Conservation (phyloP, 352 stramenopile genomes). For the Vaucheria bursata region DNA sequence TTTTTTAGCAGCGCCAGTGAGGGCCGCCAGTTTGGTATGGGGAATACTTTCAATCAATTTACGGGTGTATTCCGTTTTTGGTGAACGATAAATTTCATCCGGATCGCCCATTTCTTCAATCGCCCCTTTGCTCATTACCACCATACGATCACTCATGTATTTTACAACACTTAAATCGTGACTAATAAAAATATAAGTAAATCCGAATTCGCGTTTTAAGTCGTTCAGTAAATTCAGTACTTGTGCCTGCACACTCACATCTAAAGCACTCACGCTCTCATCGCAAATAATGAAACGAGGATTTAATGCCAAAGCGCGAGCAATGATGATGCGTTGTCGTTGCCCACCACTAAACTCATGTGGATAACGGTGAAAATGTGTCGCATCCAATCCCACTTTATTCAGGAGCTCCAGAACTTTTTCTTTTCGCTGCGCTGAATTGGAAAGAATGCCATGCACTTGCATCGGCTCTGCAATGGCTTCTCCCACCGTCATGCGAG, state of each 20-base stretch:
- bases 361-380: neutral
- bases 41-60: neutral
- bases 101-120: neutral
- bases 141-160: neutral
- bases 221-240: neutral
- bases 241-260: neutral
- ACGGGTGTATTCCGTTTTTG: neutral
- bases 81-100: neutral
- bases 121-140: neutral
- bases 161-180: neutral
- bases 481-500: neutral
- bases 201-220: neutral
- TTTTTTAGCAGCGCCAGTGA: too few species aligned
- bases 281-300: conserved; percentile 66
- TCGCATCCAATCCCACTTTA: neutral
- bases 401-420: neutral
- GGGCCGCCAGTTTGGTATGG: too few species aligned
- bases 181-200: neutral
- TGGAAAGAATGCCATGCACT: neutral
- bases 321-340: conserved; percentile 78
- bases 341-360: conserved; percentile 74
- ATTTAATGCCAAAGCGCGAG: conserved; percentile 71
- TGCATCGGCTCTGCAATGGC: neutral
- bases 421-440: neutral
- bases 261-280: neutral